Evolutionary conservation across 805 yeast genomes (phyloP).

Genomic region (Blastobotrys parvus): DNA sequence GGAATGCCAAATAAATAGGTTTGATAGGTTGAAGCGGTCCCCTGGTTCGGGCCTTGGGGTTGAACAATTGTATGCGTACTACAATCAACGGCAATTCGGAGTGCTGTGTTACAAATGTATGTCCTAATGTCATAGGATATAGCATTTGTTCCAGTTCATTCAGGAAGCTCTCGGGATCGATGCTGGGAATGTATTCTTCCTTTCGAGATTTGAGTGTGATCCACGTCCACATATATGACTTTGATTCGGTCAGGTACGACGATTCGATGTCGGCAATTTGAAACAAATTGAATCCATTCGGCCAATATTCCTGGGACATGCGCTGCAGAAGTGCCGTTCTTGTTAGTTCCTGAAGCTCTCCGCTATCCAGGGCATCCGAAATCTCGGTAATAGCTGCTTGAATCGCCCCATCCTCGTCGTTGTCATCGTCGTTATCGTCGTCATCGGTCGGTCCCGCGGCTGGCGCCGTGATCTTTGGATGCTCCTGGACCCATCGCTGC

Average conservation of each 20-base stretch:
- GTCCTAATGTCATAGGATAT: constrained; percentile 25
- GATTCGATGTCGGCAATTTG: constrained; percentile 63
- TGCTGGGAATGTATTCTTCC: constrained; percentile 25
- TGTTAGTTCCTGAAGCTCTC: constrained; percentile 5
- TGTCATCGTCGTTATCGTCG: constrained; percentile 8
- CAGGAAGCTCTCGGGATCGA: constrained; percentile 47
- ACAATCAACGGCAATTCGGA: constrained; percentile 53
- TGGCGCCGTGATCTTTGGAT: constrained; percentile 6
- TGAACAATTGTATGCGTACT: constrained; percentile 63
- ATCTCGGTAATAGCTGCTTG: background rate
- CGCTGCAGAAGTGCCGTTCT: constrained; percentile 35
- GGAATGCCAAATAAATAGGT: constrained; percentile 61
- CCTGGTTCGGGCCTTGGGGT: constrained; percentile 22
- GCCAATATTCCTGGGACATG: constrained; percentile 44
- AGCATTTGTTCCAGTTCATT: constrained; percentile 40
- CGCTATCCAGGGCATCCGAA: too few relatives aligned
- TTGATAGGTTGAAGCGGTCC: constrained; percentile 34
- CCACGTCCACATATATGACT: constrained; percentile 28
- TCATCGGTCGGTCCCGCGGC: constrained; percentile 17
- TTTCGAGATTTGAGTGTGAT: constrained; percentile 24
- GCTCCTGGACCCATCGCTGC: constrained; percentile 9
- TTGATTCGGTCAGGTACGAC: background rate
- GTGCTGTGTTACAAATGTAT: constrained; percentile 58
- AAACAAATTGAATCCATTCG: constrained; percentile 48
- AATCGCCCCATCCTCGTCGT: background rate